Conservation (phyloP, 75 land plant genomes). For the Sequoiadendron giganteum region DNA sequence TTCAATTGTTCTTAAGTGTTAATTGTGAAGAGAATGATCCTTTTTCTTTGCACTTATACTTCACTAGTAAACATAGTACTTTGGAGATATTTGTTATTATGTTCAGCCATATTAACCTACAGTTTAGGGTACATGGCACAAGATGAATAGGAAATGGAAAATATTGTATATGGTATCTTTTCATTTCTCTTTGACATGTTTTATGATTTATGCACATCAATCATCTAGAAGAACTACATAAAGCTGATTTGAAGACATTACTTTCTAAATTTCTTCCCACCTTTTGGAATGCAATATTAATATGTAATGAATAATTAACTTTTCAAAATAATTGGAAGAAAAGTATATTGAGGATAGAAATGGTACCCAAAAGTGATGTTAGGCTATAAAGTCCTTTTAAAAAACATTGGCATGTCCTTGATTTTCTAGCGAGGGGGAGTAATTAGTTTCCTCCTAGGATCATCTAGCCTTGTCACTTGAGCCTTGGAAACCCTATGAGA, state of each 20-base stretch:
- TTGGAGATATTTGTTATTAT: not conserved
- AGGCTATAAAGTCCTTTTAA: not conserved
- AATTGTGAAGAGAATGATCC: not conserved
- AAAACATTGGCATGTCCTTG: not conserved
- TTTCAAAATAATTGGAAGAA: not conserved
- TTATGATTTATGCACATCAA: no score
- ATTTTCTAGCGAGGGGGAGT: not conserved
- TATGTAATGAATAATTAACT: no score
- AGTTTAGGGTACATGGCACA: not conserved
- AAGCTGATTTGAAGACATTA: no score
- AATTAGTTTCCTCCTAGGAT: not conserved
- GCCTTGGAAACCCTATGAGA: not conserved
- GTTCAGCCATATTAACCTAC: not conserved
- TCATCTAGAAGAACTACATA: no score
- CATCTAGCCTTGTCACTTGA: not conserved
- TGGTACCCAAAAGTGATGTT: not conserved
- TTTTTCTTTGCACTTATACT: not conserved
- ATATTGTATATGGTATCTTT: no score
- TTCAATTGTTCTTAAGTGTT: not conserved
- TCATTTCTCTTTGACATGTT: no score
- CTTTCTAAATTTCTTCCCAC: no score
- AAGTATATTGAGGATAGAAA: no score
- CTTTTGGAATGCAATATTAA: no score
- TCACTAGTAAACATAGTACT: not conserved
- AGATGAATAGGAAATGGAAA: not conserved